These are phyloP conservation scores for Pulveroboletus sp. DNA, from an alignment of 768 basidiomycete species.

Conservation along the genomic window DNA sequence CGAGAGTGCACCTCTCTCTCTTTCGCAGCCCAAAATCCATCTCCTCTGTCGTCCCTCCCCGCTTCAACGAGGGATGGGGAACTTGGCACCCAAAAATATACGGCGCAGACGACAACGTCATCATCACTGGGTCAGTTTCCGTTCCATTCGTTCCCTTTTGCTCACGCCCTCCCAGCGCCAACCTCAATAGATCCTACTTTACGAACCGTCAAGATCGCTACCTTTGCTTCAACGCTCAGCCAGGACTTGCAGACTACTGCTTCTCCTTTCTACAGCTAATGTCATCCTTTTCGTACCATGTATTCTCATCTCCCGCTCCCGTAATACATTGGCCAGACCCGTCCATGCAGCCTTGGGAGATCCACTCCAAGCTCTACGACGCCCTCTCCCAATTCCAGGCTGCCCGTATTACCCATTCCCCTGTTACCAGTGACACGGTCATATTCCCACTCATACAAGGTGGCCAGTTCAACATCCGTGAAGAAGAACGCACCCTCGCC, in stretches of 20 bases:
- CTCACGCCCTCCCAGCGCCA: constrained; percentile 59
- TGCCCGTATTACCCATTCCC: constrained; percentile 24
- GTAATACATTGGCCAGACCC: constrained; percentile 66
- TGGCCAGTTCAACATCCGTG: constrained; percentile 80
- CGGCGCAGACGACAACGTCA: constrained; percentile 86
- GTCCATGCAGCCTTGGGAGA: constrained; percentile 63
- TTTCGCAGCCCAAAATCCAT: constrained; percentile 88
- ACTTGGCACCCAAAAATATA: constrained; percentile 99
- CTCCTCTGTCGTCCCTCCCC: constrained; percentile 76
- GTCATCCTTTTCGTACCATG: constrained; percentile 68
- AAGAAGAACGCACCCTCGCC: constrained; percentile 70
- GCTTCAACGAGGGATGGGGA: constrained; percentile 98
- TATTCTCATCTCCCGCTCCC: constrained; percentile 40
- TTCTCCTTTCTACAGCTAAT: constrained; percentile 69
- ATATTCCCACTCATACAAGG: constrained; percentile 87
- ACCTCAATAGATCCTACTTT: constrained; percentile 91
- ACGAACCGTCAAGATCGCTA: constrained; percentile 95
- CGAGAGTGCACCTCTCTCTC: constrained; percentile 72
- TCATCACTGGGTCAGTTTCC: constrained; percentile 81
- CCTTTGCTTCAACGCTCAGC: constrained; percentile 64
- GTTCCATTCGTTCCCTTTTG: not conserved
- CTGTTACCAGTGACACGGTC: constrained; percentile 38
- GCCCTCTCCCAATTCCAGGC: constrained; percentile 63
- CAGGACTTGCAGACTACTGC: constrained; percentile 76
- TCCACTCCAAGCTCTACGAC: constrained; percentile 56